Percentiles rank a stretch among this genome's conserved stretches.
These are phyloP conservation scores for Trypanosoma cruzi DNA, from an alignment of 208 protist genomes.

Conservation along the genomic window DNA sequence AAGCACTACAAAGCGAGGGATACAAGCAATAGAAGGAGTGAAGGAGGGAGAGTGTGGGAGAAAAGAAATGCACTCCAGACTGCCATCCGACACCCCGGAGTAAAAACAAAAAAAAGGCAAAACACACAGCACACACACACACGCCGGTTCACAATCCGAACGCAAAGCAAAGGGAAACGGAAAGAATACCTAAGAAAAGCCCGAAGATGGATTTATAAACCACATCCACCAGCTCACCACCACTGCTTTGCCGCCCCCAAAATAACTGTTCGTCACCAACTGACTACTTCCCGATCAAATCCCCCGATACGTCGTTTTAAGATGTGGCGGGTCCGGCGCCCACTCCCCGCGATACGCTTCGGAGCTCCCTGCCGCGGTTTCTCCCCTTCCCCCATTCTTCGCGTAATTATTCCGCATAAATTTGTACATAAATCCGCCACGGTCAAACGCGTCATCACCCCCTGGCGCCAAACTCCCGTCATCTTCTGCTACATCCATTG, in stretches of 20 bases:
- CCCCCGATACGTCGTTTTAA: neutral
- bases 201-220: neutral
- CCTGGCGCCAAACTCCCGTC: neutral
- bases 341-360: neutral
- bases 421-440: neutral
- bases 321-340: neutral
- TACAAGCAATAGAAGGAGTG: neutral
- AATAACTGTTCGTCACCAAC: neutral
- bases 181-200: too few relatives aligned
- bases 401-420: neutral
- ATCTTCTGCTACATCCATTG: neutral
- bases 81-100: too few relatives aligned
- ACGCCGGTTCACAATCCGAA: too few relatives aligned
- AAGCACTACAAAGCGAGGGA: constrained; percentile 11
- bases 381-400: neutral
- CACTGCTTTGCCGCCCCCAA: neutral
- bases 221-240: neutral
- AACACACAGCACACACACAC: too few relatives aligned
- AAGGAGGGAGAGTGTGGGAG: constrained; percentile 6
- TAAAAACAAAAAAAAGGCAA: too few relatives aligned
- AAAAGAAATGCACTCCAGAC: too few relatives aligned
- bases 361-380: neutral
- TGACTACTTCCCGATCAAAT: neutral
- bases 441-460: neutral
- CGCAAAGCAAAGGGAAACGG: too few relatives aligned